Evolutionary conservation across 495 filamentous ascomycete species (phyloP).

Genomic region (Ascobolus immersus): DNA sequence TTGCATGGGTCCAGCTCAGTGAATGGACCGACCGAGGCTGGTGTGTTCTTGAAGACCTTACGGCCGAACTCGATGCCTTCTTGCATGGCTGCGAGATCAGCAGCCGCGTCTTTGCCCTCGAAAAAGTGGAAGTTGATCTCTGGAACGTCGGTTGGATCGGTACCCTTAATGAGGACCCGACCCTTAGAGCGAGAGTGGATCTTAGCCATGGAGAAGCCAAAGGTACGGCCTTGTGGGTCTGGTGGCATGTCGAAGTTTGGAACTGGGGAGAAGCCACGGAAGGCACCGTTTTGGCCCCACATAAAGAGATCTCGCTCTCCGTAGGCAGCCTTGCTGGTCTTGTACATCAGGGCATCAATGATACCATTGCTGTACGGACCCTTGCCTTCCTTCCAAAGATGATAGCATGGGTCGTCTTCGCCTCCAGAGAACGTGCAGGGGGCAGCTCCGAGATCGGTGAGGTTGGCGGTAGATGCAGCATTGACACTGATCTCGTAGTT

Average conservation of each 20-base stretch:
- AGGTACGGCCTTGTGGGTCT: constrained; percentile 46
- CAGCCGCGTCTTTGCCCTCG: constrained; percentile 42
- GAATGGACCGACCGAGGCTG: constrained; percentile 17
- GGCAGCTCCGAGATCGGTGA: constrained; percentile 59
- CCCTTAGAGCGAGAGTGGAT: constrained; percentile 43
- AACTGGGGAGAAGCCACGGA: constrained; percentile 26
- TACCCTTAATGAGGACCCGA: constrained; percentile 41
- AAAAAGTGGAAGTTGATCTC: constrained; percentile 74
- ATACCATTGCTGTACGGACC: background rate
- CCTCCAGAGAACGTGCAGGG: constrained; percentile 49
- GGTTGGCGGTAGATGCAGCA: constrained; percentile 48
- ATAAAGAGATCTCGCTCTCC: background rate
- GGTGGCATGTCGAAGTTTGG: constrained; percentile 76
- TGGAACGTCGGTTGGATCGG: constrained; percentile 48
- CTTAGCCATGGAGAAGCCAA: constrained; percentile 6
- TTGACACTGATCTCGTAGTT: constrained; percentile 55
- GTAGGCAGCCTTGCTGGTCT: background rate
- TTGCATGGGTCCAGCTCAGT: constrained; percentile 21
- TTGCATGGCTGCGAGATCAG: constrained; percentile 18
- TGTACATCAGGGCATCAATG: background rate
- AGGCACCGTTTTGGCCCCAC: constrained; percentile 27
- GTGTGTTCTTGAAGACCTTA: constrained; percentile 14
- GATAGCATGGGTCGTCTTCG: constrained; percentile 22
- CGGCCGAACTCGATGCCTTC: constrained; percentile 18
- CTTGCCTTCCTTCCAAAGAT: background rate